Evolutionary conservation across 345 rosid species (phyloP).

Genomic region (Brassica incana): DNA sequence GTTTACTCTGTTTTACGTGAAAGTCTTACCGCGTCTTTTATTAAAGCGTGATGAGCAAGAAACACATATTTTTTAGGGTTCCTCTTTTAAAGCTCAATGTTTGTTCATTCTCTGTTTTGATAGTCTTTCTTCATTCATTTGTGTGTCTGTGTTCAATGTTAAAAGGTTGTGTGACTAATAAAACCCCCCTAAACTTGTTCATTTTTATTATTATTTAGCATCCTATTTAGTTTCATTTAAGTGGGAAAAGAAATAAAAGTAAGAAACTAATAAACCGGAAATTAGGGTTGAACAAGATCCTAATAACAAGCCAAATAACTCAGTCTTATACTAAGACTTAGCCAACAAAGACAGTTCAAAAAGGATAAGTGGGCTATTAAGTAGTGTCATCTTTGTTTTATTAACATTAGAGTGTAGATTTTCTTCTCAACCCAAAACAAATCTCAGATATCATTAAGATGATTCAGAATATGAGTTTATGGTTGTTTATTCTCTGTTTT

Average conservation of each 20-base stretch:
- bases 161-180: slow-evolving; percentile 21
- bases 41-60: slow-evolving; percentile 21
- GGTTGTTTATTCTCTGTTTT: slow-evolving; percentile 29
- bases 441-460: slow-evolving; percentile 22
- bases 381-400: not conserved
- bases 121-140: slow-evolving; percentile 33
- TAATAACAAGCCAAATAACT: slow-evolving; percentile 33
- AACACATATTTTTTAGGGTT: slow-evolving; percentile 3
- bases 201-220: not conserved
- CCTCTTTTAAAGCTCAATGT: slow-evolving; percentile 6
- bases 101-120: not conserved
- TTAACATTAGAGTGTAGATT: not conserved
- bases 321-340: slow-evolving; percentile 7
- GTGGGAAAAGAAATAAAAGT: not conserved
- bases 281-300: slow-evolving; percentile 29
- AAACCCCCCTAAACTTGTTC: slow-evolving; percentile 20
- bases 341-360: slow-evolving; percentile 2
- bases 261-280: not conserved
- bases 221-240: not conserved
- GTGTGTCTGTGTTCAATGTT: slow-evolving; percentile 18
- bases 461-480: slow-evolving; percentile 3
- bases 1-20: slow-evolving; percentile 45
- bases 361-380: slow-evolving; percentile 17
- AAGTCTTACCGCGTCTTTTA: slow-evolving; percentile 38
- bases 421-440: not conserved